These are phyloP conservation scores for Zasmidium angulare DNA, from an alignment of 2,329 filamentous ascomycete genomes.

Conservation along the genomic window DNA sequence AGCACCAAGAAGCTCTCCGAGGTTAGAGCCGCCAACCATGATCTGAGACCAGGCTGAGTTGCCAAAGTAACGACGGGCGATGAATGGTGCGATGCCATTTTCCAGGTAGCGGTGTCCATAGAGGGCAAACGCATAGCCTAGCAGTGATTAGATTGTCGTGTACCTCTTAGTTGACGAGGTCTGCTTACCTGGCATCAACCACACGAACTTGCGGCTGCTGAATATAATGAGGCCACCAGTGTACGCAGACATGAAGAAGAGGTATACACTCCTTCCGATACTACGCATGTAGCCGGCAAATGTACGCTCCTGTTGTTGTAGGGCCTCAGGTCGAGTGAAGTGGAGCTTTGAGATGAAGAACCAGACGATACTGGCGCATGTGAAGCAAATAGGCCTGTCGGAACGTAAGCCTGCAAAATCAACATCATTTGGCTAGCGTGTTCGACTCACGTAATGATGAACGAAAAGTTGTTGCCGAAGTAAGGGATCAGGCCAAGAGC, in stretches of 20 bases:
- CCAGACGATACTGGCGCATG: conserved; percentile 7
- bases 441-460: conserved; percentile 3
- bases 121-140: not conserved
- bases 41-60: conserved; percentile 11
- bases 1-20: conserved; percentile 7
- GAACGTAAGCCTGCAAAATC: not conserved
- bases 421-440: not conserved
- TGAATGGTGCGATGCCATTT: conserved; percentile 8
- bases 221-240: conserved; percentile 8
- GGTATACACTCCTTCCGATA: conserved; percentile 6
- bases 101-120: conserved; percentile 3
- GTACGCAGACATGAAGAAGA: conserved; percentile 8
- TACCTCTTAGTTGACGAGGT: not conserved
- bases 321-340: not conserved
- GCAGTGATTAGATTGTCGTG: not conserved
- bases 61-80: conserved; percentile 8
- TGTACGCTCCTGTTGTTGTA: not conserved
- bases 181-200: conserved; percentile 6
- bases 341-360: conserved; percentile 11
- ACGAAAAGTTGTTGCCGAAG: conserved; percentile 11
- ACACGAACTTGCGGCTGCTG: conserved; percentile 4
- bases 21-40: conserved; percentile 12
- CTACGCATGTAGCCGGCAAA: conserved; percentile 3
- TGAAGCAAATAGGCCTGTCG: conserved; percentile 4
- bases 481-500: conserved; percentile 10